These are phyloP conservation scores for Pythium utonaiense DNA, from an alignment of 352 stramenopile species.

Conservation along the genomic window DNA sequence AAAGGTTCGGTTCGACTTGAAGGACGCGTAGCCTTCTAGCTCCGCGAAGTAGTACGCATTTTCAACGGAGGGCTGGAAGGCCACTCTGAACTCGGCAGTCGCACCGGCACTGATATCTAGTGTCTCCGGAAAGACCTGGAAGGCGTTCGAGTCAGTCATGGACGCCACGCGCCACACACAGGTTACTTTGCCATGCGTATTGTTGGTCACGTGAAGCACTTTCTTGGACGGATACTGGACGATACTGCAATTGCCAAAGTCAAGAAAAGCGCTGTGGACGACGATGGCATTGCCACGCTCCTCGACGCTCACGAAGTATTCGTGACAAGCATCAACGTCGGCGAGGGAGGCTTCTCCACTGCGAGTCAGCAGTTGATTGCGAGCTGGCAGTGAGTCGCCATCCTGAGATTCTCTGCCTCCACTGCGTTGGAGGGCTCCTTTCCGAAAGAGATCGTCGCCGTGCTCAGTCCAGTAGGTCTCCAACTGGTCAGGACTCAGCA, in stretches of 20 bases:
- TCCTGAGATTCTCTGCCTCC: constrained; percentile 9
- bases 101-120: constrained; percentile 78
- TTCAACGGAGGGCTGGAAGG: constrained; percentile 63
- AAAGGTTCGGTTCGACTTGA: constrained; percentile 93
- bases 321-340: constrained; percentile 69
- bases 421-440: constrained; percentile 39
- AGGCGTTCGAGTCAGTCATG: constrained; percentile 25
- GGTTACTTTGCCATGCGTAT: constrained; percentile 85
- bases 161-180: constrained; percentile 65
- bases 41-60: constrained; percentile 91
- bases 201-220: constrained; percentile 76
- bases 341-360: constrained; percentile 80
- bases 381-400: neutral
- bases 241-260: constrained; percentile 77
- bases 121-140: constrained; percentile 69
- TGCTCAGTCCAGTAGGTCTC: constrained; percentile 70
- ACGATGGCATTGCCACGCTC: constrained; percentile 56
- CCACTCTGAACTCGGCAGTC: constrained; percentile 76
- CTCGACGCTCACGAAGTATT: constrained; percentile 81
- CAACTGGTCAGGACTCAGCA: constrained; percentile 79
- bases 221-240: constrained; percentile 65
- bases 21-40: constrained; percentile 85
- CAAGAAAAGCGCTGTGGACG: constrained; percentile 39
- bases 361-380: constrained; percentile 60
- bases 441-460: constrained; percentile 61